Evolutionary conservation across 495 filamentous ascomycete species (phyloP), one percentile per base, ranked within the genome.

Genomic region (Xylaria flabelliformis): DNA sequence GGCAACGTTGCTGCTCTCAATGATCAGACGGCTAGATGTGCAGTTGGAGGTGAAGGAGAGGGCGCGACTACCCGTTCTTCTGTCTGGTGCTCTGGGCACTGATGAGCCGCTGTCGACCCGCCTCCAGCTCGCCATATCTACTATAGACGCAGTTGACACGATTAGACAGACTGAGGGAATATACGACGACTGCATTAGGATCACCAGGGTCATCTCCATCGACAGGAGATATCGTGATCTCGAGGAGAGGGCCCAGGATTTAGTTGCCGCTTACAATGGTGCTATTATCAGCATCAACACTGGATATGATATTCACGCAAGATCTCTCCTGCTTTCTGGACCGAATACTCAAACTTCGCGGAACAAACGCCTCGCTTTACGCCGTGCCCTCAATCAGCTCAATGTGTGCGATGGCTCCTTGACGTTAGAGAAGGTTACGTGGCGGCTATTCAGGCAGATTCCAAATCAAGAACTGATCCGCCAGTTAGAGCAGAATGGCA

Each of bases 151-250:
- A 15, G n/a, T 17, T 55, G 61, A 50, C 21, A 48, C 42, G 41
- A 8, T 32, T 39, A 26, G 15, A 41, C 50, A 29, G 32, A 50
- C 44, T 12, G 1, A 41, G 48, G 15, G 21, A 15, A 42, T 34
- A 34, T 56, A 36, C 13, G 69, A 56, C 4, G 59, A 50, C 36
- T 67, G 67, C 44, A 19, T 24, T 12, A 58, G 48, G 51, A 10
- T 67, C 46, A 63, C 63, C 13, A 67, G 58, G 63, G n/a, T 66
- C 13, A 24, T 72, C 5, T 72, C 70, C 34, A 51, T 59, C 41
- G 39, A 59, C 21, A 72, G 19, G 26, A 58, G 70, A 51, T 61
- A 8, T 29, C 15, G 41, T 15, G 70, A 72, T 42, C 63, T 72
- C 13, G 51, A 72, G 36, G 63, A 55, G 39, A 10, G 24, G 21